These are phyloP conservation scores for Acrasis kona DNA, from an alignment of 78 protist species.

Conservation along the genomic window DNA sequence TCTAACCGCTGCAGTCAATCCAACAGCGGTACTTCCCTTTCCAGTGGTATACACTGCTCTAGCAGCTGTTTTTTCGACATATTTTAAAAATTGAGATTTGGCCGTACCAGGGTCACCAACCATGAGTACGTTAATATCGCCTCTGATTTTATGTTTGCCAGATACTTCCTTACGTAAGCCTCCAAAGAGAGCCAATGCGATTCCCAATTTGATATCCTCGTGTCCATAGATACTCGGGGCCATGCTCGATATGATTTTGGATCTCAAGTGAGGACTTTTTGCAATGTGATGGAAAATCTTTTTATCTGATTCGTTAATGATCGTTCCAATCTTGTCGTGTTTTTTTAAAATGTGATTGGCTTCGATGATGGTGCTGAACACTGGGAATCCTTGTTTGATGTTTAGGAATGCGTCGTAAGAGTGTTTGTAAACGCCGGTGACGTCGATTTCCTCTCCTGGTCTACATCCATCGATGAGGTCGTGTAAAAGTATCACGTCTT, in stretches of 20 bases:
- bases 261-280: constrained; percentile 49
- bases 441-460: constrained; percentile 95
- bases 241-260: constrained; percentile 72
- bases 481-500: constrained; percentile 73
- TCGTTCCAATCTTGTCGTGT: constrained; percentile 34
- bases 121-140: constrained; percentile 98
- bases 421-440: constrained; percentile 80
- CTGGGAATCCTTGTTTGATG: constrained; percentile 90
- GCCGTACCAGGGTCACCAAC: constrained; percentile 99
- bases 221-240: constrained; percentile 98
- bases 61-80: constrained; percentile 88
- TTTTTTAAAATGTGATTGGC: constrained; percentile 76
- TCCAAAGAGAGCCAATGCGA: constrained; percentile 94
- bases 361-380: constrained; percentile 91
- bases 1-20: constrained; percentile 97
- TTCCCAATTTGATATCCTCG: constrained; percentile 88
- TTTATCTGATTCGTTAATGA: constrained; percentile 79
- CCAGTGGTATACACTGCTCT: constrained; percentile 98
- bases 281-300: constrained; percentile 46
- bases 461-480: constrained; percentile 88
- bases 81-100: constrained; percentile 94
- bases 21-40: constrained; percentile 95
- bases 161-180: constrained; percentile 69
- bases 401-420: constrained; percentile 71
- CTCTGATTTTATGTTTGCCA: constrained; percentile 83